Percentiles rank a stretch among this genome's conserved stretches.
Conservation (phyloP, 352 stramenopile species). For the Phytophthora fragariaefolia region DNA sequence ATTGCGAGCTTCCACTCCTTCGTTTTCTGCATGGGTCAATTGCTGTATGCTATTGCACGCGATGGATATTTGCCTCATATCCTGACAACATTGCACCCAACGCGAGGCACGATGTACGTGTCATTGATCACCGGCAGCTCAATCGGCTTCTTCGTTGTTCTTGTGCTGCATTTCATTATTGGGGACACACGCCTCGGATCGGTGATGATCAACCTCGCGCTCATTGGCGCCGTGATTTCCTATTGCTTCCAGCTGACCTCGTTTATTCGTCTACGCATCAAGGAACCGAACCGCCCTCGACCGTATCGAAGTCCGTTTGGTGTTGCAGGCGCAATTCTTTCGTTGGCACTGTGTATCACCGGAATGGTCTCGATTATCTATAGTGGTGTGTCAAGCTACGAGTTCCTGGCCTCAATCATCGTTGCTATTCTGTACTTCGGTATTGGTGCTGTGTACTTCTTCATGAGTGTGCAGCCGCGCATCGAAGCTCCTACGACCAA, state of each 20-base stretch:
- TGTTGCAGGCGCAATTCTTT: constrained; percentile 50
- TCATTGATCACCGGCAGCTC: constrained; percentile 56
- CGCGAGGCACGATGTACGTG: constrained; percentile 56
- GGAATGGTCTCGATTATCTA: constrained; percentile 75
- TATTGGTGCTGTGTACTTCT: constrained; percentile 55
- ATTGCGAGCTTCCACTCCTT: constrained; percentile 80
- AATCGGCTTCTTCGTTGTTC: constrained; percentile 51
- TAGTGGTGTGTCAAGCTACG: constrained; percentile 56
- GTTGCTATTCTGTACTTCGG: constrained; percentile 62
- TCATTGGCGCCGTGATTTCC: constrained; percentile 73
- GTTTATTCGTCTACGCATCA: constrained; percentile 63
- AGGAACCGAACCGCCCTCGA: constrained; percentile 53
- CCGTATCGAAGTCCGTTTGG: constrained; percentile 69
- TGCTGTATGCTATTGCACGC: constrained; percentile 70
- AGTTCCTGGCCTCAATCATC: constrained; percentile 69
- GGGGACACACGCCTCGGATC: constrained; percentile 63
- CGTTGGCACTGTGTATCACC: constrained; percentile 49
- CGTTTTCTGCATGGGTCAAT: constrained; percentile 79
- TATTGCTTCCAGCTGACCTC: constrained; percentile 63
- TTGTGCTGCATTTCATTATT: constrained; percentile 67
- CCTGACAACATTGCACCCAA: constrained; percentile 56
- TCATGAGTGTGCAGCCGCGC: constrained; percentile 44
- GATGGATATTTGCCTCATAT: constrained; percentile 63
- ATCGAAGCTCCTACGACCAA: constrained; percentile 42
- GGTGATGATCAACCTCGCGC: constrained; percentile 73